Evolutionary conservation across 2,329 filamentous ascomycete species (phyloP).

Genomic region (Fusarium falciforme): DNA sequence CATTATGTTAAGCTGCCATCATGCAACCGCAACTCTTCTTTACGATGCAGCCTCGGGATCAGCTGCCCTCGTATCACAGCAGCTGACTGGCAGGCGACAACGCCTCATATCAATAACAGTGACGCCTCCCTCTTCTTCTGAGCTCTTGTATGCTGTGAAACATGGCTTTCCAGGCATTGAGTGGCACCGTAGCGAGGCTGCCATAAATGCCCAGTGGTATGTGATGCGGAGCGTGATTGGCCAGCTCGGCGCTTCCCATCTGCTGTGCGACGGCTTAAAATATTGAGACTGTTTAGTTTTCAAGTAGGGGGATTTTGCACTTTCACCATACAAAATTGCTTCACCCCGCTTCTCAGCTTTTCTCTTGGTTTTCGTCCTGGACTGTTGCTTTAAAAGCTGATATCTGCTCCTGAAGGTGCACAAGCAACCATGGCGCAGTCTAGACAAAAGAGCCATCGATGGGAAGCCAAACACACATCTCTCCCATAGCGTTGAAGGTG

Average conservation of each 20-base stretch:
- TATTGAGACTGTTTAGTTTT: not conserved
- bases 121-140: not conserved
- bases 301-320: not conserved
- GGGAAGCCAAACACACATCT: conserved; percentile 67
- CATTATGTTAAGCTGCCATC: not conserved
- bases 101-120: not conserved
- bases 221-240: not conserved
- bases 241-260: not conserved
- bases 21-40: not conserved
- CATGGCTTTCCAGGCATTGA: not conserved
- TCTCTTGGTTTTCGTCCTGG: not conserved
- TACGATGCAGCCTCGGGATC: not conserved
- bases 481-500: conserved; percentile 57
- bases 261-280: not conserved
- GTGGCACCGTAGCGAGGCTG: not conserved
- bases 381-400: not conserved
- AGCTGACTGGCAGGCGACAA: not conserved
- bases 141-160: not conserved
- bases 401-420: not conserved
- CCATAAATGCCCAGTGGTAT: not conserved
- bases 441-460: conserved; percentile 62
- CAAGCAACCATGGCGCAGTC: not conserved
- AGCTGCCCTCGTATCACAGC: not conserved
- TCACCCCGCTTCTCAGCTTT: not conserved
- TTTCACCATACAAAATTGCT: not conserved